Evolutionary conservation across 2,329 filamentous ascomycete species (phyloP).

Genomic region (Zymoseptoria ardabiliae): DNA sequence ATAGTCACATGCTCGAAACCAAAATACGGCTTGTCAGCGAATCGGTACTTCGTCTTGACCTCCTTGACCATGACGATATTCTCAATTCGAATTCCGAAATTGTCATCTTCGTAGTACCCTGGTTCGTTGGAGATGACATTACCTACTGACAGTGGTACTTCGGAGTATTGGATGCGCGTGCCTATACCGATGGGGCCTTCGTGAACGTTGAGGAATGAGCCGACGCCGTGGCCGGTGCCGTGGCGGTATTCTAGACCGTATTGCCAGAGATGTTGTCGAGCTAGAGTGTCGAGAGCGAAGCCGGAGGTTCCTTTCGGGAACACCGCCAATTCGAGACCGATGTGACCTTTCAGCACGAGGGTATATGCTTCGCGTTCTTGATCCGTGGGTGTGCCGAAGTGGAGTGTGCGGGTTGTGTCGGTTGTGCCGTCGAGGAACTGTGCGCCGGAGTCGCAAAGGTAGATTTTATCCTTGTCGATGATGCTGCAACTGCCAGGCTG

Average conservation of each 20-base stretch:
- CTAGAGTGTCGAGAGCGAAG: slow-evolving; percentile 80
- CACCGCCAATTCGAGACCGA: slow-evolving; percentile 74
- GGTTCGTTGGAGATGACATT: slow-evolving; percentile 94
- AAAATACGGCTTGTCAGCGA: slow-evolving; percentile 88
- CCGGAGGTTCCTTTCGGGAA: slow-evolving; percentile 95
- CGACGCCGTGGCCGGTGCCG: slow-evolving; percentile 91
- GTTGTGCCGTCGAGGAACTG: slow-evolving; percentile 95
- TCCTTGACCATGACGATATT: slow-evolving; percentile 90
- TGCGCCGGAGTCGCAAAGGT: slow-evolving; percentile 95
- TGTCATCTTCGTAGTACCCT: slow-evolving; percentile 93
- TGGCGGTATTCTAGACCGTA: slow-evolving; percentile 91
- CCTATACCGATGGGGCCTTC: slow-evolving; percentile 96
- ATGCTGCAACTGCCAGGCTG: slow-evolving; percentile 72
- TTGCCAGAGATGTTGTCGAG: slow-evolving; percentile 88
- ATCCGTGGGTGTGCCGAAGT: slow-evolving; percentile 77
- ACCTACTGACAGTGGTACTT: slow-evolving; percentile 80
- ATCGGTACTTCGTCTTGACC: slow-evolving; percentile 76
- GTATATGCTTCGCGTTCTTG: slow-evolving; percentile 88
- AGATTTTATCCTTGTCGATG: slow-evolving; percentile 79
- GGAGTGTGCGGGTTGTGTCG: slow-evolving; percentile 86
- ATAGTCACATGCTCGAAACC: slow-evolving; percentile 97
- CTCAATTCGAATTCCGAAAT: slow-evolving; percentile 92
- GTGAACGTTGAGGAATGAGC: slow-evolving; percentile 92
- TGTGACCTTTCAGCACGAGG: slow-evolving; percentile 87
- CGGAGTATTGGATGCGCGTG: slow-evolving; percentile 81